A percentile compares a stretch with the other conserved stretches of the same genome.
These are phyloP conservation scores for Acephala macrosclerotiorum DNA, from an alignment of 2,329 filamentous ascomycete genomes.

Conservation along the genomic window DNA sequence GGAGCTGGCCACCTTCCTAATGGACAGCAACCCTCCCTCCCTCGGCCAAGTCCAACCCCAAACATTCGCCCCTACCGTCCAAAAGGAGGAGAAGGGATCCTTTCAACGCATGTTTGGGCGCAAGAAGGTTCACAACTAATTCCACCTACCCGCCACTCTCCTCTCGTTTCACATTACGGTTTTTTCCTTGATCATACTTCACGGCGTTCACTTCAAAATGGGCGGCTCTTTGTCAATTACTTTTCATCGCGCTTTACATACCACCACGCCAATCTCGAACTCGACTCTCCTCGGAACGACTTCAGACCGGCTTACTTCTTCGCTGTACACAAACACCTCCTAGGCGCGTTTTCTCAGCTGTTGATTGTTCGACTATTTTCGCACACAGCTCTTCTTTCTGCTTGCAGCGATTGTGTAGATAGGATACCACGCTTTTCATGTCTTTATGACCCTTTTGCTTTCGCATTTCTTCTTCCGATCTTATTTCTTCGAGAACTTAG, in stretches of 20 bases:
- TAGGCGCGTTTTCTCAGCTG: neutral
- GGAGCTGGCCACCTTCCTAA: slow-evolving; percentile 76
- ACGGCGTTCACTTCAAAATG: slow-evolving; percentile 2
- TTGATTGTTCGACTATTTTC: slow-evolving; percentile 5
- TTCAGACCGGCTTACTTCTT: neutral
- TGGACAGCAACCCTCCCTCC: slow-evolving; percentile 37
- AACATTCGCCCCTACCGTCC: slow-evolving; percentile 31
- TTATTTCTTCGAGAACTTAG: neutral
- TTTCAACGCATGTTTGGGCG: slow-evolving; percentile 41
- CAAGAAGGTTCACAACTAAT: slow-evolving; percentile 34
- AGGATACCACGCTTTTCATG: slow-evolving; percentile 2
- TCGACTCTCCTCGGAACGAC: neutral
- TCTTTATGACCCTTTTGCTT: slow-evolving; percentile 3
- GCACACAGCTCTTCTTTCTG: neutral
- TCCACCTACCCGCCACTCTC: slow-evolving; percentile 3
- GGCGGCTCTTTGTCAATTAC: neutral
- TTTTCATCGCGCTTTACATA: slow-evolving; percentile 1
- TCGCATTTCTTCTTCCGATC: neutral
- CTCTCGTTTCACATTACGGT: neutral
- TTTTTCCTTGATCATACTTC: neutral
- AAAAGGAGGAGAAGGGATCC: slow-evolving; percentile 37
- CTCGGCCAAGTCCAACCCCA: slow-evolving; percentile 30
- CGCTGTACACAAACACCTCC: slow-evolving; percentile 6
- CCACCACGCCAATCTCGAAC: neutral
- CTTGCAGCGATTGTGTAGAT: neutral